Base-by-base conservation (phyloP, 169 alveolate genomes). In the Haemoproteus tartakovskyi region DNA sequence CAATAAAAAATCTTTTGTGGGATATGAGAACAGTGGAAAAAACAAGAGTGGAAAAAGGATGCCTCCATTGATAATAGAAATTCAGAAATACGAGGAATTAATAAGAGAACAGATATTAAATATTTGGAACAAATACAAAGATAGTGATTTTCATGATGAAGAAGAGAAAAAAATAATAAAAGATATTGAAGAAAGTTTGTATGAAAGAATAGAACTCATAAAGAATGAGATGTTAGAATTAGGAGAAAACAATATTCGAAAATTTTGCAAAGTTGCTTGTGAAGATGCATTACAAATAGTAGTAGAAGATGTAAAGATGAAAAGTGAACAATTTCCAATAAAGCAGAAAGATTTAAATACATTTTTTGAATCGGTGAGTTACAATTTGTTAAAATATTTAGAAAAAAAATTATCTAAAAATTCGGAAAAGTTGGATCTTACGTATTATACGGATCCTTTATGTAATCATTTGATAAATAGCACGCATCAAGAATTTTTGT, bases 241-340 rank as follows among this genome's bases (percentile, higher is more conserved):
- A 36, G 84, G 84, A 16, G 84, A 74, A 74, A 16, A 60, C 1
- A 74, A 74, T 30, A 74, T 74, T 57, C 33, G 48, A 0, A 74
- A 74, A 47, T 74, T 74, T 45, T 74, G 84, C 40, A 74, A 74
- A 74, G 45, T 74, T 43, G 84, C 84, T n/a, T 74, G 84, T 56
- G 84, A 74, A 56, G 84, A 74, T 54, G 74, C 84, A 12, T 57
- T 74, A 47, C 84, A 74, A 74, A 74, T 74, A 14, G 78, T 74
- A 26, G 51, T 56, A 16, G 84, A 74, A 48, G 84, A 74, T 26
- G 27, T 74, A 2, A 74, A 74, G 57, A 74, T 74, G 84, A 74
- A 74, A 60, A 74, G 84, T 38, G 84, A 74, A 19, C 84, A 74
- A 48, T 74, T 57, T 18, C 84, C 84, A 9, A 74, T 74, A 37